Percentiles rank a stretch among this genome's conserved stretches.
Evolutionary conservation across 805 yeast genomes (phyloP).

Genomic region (Wickerhamomyces chaumierensis): DNA sequence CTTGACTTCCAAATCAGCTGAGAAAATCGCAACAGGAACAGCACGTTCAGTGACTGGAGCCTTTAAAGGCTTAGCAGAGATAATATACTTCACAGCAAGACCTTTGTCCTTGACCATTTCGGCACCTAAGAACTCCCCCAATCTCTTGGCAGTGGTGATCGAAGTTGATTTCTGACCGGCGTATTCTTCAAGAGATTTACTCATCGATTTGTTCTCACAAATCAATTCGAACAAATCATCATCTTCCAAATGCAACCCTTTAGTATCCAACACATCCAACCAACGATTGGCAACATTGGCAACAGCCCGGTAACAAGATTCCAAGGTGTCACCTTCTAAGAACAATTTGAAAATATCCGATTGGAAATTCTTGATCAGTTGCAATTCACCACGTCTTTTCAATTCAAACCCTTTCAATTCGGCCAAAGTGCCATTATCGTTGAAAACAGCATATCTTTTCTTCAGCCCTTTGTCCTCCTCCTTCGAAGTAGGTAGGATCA

Average conservation of each 20-base stretch:
- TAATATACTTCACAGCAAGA: constrained; percentile 87
- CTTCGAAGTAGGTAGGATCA: constrained; percentile 93
- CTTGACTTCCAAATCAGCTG: constrained; percentile 66
- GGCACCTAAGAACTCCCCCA: constrained; percentile 90
- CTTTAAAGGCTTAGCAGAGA: constrained; percentile 69
- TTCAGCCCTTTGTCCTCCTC: constrained; percentile 97
- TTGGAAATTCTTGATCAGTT: constrained; percentile 88
- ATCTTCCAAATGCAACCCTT: constrained; percentile 80
- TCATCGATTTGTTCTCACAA: constrained; percentile 94
- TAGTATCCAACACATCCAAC: constrained; percentile 85
- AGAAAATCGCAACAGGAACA: constrained; percentile 89
- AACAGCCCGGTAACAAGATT: constrained; percentile 76
- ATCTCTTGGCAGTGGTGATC: constrained; percentile 85
- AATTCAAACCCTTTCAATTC: constrained; percentile 95
- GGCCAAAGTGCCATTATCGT: constrained; percentile 86
- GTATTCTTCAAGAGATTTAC: constrained; percentile 81
- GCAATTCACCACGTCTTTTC: constrained; percentile 93
- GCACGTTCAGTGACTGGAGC: constrained; percentile 96
- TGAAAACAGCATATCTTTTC: constrained; percentile 94
- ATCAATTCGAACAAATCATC: constrained; percentile 89
- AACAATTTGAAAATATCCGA: constrained; percentile 88
- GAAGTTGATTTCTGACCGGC: constrained; percentile 89
- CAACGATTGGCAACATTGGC: constrained; percentile 91
- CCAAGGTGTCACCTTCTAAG: constrained; percentile 72
- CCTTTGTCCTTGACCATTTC: constrained; percentile 97